Conservation (phyloP, 768 basidiomycete species). For the Pulveroboletus sp. region DNA sequence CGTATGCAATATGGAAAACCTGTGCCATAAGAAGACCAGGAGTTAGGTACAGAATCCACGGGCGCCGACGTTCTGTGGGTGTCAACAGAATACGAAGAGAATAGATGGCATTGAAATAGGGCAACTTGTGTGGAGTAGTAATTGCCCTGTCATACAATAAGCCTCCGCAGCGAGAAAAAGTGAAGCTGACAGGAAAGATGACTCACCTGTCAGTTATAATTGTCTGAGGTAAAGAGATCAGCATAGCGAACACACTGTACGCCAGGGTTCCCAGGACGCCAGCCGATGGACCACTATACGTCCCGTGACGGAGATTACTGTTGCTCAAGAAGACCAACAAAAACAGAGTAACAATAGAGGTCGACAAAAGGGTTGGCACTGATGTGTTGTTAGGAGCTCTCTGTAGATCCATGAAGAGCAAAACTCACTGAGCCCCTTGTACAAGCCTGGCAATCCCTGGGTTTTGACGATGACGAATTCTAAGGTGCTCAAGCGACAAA, state of each 20-base stretch:
- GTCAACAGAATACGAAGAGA: conserved; percentile 73
- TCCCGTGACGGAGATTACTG: conserved; percentile 57
- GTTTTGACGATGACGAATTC: neutral
- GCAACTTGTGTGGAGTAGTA: conserved; percentile 76
- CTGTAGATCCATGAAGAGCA: conserved; percentile 1
- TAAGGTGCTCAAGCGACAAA: neutral
- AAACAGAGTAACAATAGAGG: conserved; percentile 54
- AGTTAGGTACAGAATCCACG: conserved; percentile 80
- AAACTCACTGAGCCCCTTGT: conserved; percentile 72
- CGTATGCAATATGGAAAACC: conserved; percentile 43
- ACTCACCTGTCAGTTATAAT: conserved; percentile 76
- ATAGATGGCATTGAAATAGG: conserved; percentile 54
- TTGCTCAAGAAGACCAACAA: conserved; percentile 59
- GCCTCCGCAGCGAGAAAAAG: neutral
- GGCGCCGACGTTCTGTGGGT: conserved; percentile 73
- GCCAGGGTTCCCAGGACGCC: conserved; percentile 59
- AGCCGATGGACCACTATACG: conserved; percentile 60
- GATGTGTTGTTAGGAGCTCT: conserved; percentile 39
- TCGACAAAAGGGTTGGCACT: conserved; percentile 52
- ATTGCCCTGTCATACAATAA: conserved; percentile 53
- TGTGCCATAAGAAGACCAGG: conserved; percentile 57
- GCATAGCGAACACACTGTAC: conserved; percentile 63
- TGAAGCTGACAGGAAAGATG: neutral
- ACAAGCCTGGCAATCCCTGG: conserved; percentile 69
- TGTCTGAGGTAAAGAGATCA: conserved; percentile 65